Conservation (phyloP, 2,329 filamentous ascomycete genomes). For the Pestalotiopsis sp. region DNA sequence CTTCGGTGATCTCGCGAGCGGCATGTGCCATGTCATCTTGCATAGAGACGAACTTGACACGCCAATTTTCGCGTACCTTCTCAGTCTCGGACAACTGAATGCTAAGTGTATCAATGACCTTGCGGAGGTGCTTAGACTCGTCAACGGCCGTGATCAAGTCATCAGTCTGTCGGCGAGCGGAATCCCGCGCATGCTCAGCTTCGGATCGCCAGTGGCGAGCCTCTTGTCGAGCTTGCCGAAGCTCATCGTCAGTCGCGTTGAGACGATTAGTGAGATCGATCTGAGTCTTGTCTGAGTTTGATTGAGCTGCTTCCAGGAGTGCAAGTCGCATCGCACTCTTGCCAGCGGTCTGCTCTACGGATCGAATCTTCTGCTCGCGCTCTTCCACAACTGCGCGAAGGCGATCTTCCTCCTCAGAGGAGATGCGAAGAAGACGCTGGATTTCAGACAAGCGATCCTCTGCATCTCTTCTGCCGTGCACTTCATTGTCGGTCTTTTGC, state of each 20-base stretch:
- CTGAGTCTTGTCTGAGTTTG: slow-evolving; percentile 56
- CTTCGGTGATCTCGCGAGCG: slow-evolving; percentile 77
- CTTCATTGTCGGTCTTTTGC: slow-evolving; percentile 65
- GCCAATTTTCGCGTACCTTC: slow-evolving; percentile 81
- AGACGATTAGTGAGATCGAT: slow-evolving; percentile 59
- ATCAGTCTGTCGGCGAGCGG: slow-evolving; percentile 49
- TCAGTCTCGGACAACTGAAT: slow-evolving; percentile 85
- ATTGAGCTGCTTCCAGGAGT: slow-evolving; percentile 70
- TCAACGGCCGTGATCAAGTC: slow-evolving; percentile 52
- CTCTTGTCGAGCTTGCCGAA: slow-evolving; percentile 59
- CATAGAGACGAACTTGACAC: slow-evolving; percentile 79
- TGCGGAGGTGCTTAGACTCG: slow-evolving; percentile 75
- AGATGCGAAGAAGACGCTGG: slow-evolving; percentile 69
- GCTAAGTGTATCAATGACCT: slow-evolving; percentile 73
- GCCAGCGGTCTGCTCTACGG: slow-evolving; percentile 57
- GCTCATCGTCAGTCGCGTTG: slow-evolving; percentile 55
- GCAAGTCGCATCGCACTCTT: slow-evolving; percentile 64
- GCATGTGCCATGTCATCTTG: slow-evolving; percentile 86
- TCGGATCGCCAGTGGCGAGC: slow-evolving; percentile 64
- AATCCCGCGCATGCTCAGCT: slow-evolving; percentile 60
- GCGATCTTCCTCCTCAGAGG: slow-evolving; percentile 73
- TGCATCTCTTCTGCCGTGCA: slow-evolving; percentile 64
- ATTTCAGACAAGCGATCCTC: slow-evolving; percentile 75
- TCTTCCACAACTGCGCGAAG: slow-evolving; percentile 70
- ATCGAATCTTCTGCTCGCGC: slow-evolving; percentile 67